These are phyloP conservation scores for Paramecium sexaurelia DNA, from an alignment of 73 alveolate genomes.

Conservation along the genomic window DNA sequence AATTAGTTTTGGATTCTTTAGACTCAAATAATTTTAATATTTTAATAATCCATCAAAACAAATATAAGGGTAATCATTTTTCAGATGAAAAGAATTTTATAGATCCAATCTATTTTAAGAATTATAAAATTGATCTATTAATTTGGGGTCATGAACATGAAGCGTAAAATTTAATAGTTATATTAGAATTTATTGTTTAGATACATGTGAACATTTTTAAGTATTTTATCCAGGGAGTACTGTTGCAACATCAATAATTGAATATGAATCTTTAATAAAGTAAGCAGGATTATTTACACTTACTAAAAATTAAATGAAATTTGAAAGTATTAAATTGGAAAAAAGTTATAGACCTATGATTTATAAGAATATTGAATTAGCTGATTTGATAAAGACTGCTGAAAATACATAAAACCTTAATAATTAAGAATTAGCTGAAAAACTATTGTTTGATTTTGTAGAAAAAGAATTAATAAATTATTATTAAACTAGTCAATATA, in stretches of 20 bases:
- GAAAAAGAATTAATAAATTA: not conserved
- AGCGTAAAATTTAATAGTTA: slow-evolving; percentile 77
- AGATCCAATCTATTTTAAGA: slow-evolving; percentile 82
- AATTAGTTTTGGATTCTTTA: slow-evolving; percentile 86
- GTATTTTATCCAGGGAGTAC: slow-evolving; percentile 95
- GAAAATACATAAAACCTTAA: slow-evolving; percentile 72
- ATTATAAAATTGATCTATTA: slow-evolving; percentile 86
- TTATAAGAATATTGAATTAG: slow-evolving; percentile 81
- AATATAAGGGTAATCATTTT: slow-evolving; percentile 83
- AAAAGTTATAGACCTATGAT: slow-evolving; percentile 85
- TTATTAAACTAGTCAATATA: not conserved
- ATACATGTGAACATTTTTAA: slow-evolving; percentile 78
- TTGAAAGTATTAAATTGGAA: slow-evolving; percentile 75
- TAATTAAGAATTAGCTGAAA: slow-evolving; percentile 74
- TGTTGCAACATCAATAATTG: slow-evolving; percentile 91
- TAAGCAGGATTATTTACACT: slow-evolving; percentile 88
- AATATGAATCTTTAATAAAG: slow-evolving; percentile 88
- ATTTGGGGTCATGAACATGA: slow-evolving; percentile 99
- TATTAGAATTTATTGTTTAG: slow-evolving; percentile 1
- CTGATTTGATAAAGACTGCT: slow-evolving; percentile 69
- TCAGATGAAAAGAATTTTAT: slow-evolving; percentile 83
- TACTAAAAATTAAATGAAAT: slow-evolving; percentile 74
- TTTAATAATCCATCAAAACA: slow-evolving; percentile 93
- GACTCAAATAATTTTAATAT: slow-evolving; percentile 89
- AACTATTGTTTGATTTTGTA: slow-evolving; percentile 70